These are phyloP conservation scores for Colletotrichum zoysiae DNA, from an alignment of 2,329 filamentous ascomycete genomes.

Conservation along the genomic window DNA sequence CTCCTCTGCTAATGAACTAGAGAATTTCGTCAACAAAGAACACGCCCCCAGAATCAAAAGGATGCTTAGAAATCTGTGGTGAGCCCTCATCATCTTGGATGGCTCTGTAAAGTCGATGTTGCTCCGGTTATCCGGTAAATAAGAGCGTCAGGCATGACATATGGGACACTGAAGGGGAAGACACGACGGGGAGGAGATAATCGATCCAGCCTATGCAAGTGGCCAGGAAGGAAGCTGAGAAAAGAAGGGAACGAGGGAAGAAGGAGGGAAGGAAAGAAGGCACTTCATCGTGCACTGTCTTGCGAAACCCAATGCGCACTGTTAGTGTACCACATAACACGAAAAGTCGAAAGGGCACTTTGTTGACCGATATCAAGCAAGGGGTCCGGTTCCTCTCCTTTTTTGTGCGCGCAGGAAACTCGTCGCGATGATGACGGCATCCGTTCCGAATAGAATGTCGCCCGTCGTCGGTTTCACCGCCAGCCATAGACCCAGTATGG, in stretches of 20 bases:
- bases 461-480: slow-evolving; percentile 7
- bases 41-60: neutral
- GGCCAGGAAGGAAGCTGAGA: neutral
- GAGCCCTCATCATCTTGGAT: neutral
- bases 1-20: neutral
- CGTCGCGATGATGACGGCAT: neutral
- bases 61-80: neutral
- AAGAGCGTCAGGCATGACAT: neutral
- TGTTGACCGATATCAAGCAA: too few species aligned
- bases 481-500: neutral
- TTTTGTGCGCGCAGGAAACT: neutral
- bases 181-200: neutral
- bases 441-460: neutral
- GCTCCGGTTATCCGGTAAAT: neutral
- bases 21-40: neutral
- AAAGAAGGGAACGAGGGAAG: neutral
- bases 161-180: too few species aligned
- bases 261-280: too few species aligned
- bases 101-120: neutral
- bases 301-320: neutral
- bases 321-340: too few species aligned
- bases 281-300: neutral
- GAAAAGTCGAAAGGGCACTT: neutral
- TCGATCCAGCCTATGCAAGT: neutral
- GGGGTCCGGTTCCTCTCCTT: neutral